Evolutionary conservation across 2,329 filamentous ascomycete species (phyloP).

Genomic region (Tolypocladium tropicale): DNA sequence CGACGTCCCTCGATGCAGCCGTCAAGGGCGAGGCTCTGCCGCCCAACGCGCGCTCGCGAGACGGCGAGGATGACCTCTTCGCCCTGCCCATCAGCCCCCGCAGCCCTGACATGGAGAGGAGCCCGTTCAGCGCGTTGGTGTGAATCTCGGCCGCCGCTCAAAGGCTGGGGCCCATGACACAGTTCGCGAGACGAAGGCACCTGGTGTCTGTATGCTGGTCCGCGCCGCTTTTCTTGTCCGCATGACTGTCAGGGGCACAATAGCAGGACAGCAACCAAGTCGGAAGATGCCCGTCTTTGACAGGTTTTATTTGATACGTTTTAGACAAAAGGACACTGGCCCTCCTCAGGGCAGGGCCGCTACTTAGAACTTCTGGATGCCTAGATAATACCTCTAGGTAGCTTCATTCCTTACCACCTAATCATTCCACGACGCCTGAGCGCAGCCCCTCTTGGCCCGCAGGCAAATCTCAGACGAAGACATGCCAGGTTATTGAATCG

Average conservation of each 20-base stretch:
- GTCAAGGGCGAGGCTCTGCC: conserved; percentile 13
- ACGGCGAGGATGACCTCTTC: conserved; percentile 67
- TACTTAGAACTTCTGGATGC: background rate
- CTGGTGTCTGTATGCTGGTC: background rate
- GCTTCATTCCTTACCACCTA: background rate
- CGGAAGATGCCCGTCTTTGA: background rate
- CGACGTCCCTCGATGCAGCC: conserved; percentile 24
- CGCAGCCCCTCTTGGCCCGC: background rate
- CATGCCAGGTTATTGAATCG: background rate
- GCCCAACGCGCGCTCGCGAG: conserved; percentile 10
- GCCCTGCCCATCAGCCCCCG: conserved; percentile 78
- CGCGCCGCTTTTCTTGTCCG: no score
- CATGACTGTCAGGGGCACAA: no score
- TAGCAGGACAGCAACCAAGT: background rate
- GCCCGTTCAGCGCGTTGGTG: conserved; percentile 55
- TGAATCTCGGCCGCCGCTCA: background rate
- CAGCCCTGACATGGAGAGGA: conserved; percentile 76
- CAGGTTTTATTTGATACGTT: background rate
- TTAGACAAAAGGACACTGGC: background rate
- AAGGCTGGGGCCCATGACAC: background rate
- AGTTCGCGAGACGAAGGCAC: background rate
- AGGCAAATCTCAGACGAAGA: background rate
- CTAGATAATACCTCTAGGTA: background rate
- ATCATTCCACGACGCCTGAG: background rate
- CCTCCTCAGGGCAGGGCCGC: background rate